Conservation (phyloP, 148 eudicot genomes). For the Limonium bicolor region DNA sequence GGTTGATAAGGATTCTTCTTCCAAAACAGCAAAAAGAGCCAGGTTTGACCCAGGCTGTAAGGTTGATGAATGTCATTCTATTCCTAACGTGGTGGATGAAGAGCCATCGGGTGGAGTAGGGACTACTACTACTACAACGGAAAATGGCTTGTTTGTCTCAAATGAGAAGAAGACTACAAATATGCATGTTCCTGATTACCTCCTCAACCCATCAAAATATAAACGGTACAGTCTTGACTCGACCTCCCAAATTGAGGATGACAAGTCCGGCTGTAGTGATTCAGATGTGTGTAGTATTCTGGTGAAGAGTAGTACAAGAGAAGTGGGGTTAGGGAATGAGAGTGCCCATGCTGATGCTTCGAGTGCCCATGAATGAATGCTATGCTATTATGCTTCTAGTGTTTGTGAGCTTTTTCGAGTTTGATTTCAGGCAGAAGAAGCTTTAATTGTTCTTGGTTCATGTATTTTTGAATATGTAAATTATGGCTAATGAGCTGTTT, state of each 20-base stretch:
- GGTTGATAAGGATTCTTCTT: background rate
- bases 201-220: background rate
- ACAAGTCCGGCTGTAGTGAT: too few relatives aligned
- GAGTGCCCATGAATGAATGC: background rate
- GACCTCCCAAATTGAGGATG: background rate
- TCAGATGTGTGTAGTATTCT: background rate
- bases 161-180: too few relatives aligned
- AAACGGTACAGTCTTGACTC: background rate
- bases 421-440: too few relatives aligned
- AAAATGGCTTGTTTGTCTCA: too few relatives aligned
- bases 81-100: too few relatives aligned
- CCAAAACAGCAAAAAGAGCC: background rate
- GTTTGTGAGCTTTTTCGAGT: too few relatives aligned
- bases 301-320: background rate
- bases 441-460: too few relatives aligned
- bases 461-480: too few relatives aligned
- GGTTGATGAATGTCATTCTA: background rate
- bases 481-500: too few relatives aligned
- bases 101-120: too few relatives aligned
- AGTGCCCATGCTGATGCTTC: background rate
- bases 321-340: background rate
- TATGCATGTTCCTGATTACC: background rate
- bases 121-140: too few relatives aligned
- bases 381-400: too few relatives aligned
- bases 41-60: background rate